Evolutionary conservation across 2,329 filamentous ascomycete genomes (phyloP), one percentile per base, ranked within the genome.

Genomic region (Eurotiales sp.): DNA sequence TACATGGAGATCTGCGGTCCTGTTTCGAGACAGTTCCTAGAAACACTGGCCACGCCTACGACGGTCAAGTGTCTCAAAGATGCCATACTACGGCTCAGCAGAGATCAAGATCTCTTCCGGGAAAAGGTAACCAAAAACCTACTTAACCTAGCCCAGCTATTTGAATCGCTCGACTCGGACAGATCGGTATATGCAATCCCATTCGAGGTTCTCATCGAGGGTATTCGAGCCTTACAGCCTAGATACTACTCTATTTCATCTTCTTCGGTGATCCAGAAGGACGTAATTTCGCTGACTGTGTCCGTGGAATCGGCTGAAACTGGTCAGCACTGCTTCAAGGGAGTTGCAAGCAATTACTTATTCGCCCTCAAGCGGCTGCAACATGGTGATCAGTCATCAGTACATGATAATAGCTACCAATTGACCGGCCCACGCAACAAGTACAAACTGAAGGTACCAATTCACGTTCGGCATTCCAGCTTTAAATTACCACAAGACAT

Each of bases 171-270:
- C n/a, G n/a, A n/a, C n/a, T n/a, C n/a, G n/a, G n/a, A n/a, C n/a
- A n/a, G n/a, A n/a, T n/a, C n/a, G n/a, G n/a, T n/a, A n/a, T n/a
- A n/a, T n/a, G n/a, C n/a, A n/a, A n/a, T n/a, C n/a, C n/a, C n/a
- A n/a, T n/a, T n/a, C n/a, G n/a, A n/a, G n/a, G n/a, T 58, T 27
- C 32, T 61, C 5, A 46, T 62, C 15, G 60, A 62, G 34, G 56
- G 36, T 10, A 49, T 62, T 1, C 50, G 46, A 4, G 49, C 47
- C n/a, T 53, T 62, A 47, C 54, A 54, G 25, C 57, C 60, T 8
- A 57, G 60, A 6, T 58, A 55, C 30, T 62, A 62, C 48, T 62
- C 60, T 2, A 62, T 62, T 44, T 59, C 60, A n/a, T 56, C 49
- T 48, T 58, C 56, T 3, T 50, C 51, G n/a, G 46, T 59, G 19